phyloP scores from a whole-genome alignment of 805 yeast species.

The Zygoascus tannicola region DNA sequence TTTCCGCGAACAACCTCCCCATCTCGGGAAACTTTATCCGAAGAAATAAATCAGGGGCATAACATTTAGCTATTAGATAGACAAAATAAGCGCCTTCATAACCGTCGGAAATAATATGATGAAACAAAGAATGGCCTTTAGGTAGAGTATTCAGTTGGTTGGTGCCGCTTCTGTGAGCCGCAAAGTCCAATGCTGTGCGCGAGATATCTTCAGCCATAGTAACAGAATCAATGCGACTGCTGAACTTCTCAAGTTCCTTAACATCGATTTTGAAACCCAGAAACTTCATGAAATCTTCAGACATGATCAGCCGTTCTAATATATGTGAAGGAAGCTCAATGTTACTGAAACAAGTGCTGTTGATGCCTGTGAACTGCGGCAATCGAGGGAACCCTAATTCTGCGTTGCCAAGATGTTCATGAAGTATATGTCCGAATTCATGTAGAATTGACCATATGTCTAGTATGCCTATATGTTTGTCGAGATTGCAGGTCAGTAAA shows the following conservation, averaged over 20 bases:
- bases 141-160: neutral
- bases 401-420: neutral
- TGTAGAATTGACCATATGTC: slow-evolving; percentile 1
- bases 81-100: slow-evolving; percentile 1
- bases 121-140: slow-evolving; percentile 2
- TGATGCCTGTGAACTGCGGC: slow-evolving; percentile 1
- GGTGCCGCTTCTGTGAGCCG: neutral
- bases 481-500: neutral
- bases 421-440: slow-evolving; percentile 1
- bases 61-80: neutral
- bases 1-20: no score
- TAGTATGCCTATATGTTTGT: neutral
- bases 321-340: slow-evolving; percentile 1
- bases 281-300: neutral
- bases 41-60: slow-evolving; percentile 1
- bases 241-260: neutral
- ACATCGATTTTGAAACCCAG: neutral
- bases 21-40: no score
- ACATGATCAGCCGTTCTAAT: neutral
- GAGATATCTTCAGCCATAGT: neutral
- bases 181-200: neutral
- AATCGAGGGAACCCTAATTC: neutral
- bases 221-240: neutral
- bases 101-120: slow-evolving; percentile 3
- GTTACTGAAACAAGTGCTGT: neutral